Evolutionary conservation across 495 filamentous ascomycete species (phyloP), one percentile per base, ranked within the genome.

Genomic region (Collariella sp.): DNA sequence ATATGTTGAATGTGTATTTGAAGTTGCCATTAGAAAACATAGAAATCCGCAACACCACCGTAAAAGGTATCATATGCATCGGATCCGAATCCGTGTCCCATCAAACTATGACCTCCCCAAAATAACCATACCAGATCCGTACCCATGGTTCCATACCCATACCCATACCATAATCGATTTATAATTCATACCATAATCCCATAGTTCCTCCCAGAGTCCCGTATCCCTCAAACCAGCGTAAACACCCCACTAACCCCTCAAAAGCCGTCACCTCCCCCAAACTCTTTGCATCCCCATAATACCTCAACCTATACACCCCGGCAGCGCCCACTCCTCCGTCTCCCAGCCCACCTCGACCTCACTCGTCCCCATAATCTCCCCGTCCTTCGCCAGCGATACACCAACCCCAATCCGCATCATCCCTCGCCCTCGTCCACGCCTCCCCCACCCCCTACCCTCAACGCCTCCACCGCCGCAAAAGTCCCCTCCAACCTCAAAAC

Each of bases 321-420:
- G 62, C 66, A 57, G 62, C 7, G 70, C 66, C 70, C 66, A 71
- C 44, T 80, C 77, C 60, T 81, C 83, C 46, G 84, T 85, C 68
- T 91, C 82, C 91, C 91, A 97, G 40, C 75, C 75, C 45, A 96
- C 73, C 9, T 75, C 80, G 26, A 88, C 93, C 67, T 91, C 82
- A 63, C 89, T 95, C 29, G 83, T 83, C 0, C 84, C 91, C 22
- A 90, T 12, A 91, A 52, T 19, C 73, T 75, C 58, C 78, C 89
- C 13, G 80, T 87, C 55, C 89, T 78, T 59, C 80, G 79, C 91
- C 91, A 97, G 47, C 80, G 67, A 65, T 81, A 94, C n/a, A 90
- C 72, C 19, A 95, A 68, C 47, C 78, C 89, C 89, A 95, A 58
- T 95, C 90, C 15, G 62, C 70, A 65, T 95, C 89, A 56, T 84